Conservation (phyloP, 768 basidiomycete species). For the Phaffia australis region DNA sequence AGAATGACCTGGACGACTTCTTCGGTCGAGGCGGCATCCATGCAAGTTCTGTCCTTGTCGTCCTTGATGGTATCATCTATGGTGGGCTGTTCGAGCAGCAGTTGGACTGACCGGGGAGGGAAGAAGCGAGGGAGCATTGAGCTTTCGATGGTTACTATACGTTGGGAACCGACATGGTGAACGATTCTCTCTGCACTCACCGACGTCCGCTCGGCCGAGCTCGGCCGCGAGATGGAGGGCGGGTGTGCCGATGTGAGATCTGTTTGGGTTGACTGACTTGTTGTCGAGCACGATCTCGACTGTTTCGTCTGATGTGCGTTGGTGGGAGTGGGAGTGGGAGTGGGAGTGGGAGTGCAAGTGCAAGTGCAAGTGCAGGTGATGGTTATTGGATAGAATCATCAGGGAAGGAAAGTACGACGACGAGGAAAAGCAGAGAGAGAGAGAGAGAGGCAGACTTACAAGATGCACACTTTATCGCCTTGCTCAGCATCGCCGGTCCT, state of each 20-base stretch:
- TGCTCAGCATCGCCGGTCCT: constrained; percentile 25
- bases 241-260: constrained; percentile 46
- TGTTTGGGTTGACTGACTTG: constrained; percentile 25
- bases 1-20: constrained; percentile 54
- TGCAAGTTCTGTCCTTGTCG: constrained; percentile 52
- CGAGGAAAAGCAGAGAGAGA: not conserved
- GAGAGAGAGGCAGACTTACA: constrained; percentile 23
- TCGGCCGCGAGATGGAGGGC: constrained; percentile 65
- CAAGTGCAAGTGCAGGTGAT: too few species aligned
- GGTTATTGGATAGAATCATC: not conserved
- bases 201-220: constrained; percentile 57
- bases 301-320: constrained; percentile 20
- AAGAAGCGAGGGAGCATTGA: not conserved
- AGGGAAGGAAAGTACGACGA: not conserved
- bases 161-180: not conserved
- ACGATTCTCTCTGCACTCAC: not conserved
- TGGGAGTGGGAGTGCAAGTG: too few species aligned
- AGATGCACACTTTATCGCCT: constrained; percentile 32
- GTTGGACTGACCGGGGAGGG: constrained; percentile 42
- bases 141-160: too few species aligned
- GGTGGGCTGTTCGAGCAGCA: constrained; percentile 65
- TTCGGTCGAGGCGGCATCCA: constrained; percentile 60
- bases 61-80: constrained; percentile 72
- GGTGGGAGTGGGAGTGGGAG: too few species aligned
- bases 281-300: constrained; percentile 28